phyloP scores from a whole-genome alignment of 192 early-diverging fungal species.

The Coemansia sp. region DNA sequence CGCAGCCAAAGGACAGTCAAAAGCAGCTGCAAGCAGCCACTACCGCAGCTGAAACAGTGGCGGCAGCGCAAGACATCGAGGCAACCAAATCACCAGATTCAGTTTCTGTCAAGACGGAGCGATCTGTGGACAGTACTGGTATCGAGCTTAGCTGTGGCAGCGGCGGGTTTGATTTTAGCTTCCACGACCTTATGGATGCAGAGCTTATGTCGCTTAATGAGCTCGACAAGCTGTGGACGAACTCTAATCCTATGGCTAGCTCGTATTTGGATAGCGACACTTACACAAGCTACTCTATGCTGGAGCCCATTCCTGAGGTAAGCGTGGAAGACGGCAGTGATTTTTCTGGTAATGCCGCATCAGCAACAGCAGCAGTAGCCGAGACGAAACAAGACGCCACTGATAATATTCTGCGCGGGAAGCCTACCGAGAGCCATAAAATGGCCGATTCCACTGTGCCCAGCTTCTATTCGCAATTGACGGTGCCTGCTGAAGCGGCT shows the following conservation, averaged over 20 bases:
- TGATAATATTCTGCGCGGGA: no score
- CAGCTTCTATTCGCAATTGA: neutral
- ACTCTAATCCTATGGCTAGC: conserved; percentile 19
- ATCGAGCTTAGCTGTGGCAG: conserved; percentile 1
- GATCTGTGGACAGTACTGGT: neutral
- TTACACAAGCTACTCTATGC: neutral
- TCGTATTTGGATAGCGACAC: conserved; percentile 5
- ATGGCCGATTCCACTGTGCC: neutral
- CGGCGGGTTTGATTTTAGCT: conserved; percentile 35
- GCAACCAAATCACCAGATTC: neutral
- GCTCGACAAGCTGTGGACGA: conserved; percentile 59
- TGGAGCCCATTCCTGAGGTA: conserved; percentile 36
- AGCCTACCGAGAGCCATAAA: no score
- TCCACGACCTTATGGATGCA: conserved; percentile 64
- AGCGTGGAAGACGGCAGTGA: conserved; percentile 16
- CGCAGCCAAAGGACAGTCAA: no score
- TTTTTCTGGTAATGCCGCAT: neutral
- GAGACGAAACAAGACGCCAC: no score
- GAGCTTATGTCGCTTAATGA: conserved; percentile 66
- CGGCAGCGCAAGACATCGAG: neutral
- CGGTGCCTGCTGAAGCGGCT: neutral
- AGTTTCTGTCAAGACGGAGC: conserved; percentile 1
- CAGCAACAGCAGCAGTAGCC: neutral
- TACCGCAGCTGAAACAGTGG: neutral
- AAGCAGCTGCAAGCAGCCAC: neutral